Evolutionary conservation across 495 filamentous ascomycete species (phyloP).

Genomic region (Penicillium bovifimosum): DNA sequence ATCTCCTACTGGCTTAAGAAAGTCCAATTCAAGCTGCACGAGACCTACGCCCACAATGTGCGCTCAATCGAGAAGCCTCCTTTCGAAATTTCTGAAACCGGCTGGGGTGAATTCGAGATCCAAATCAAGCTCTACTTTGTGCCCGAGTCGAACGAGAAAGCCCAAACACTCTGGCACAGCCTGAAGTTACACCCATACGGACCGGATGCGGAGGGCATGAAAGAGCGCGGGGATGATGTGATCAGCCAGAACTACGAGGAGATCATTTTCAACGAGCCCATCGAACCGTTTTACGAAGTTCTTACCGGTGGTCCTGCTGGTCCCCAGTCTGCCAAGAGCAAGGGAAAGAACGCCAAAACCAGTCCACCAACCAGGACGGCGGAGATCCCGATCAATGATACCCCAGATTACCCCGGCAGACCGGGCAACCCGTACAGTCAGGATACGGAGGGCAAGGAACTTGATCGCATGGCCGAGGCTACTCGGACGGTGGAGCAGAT

Average conservation of each 20-base stretch:
- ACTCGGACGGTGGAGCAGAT: conserved; percentile 67
- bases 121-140: conserved; percentile 89
- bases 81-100: conserved; percentile 84
- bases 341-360: conserved; percentile 45
- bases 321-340: conserved; percentile 32
- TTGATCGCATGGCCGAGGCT: conserved; percentile 52
- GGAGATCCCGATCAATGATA: conserved; percentile 61
- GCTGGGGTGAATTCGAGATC: conserved; percentile 97
- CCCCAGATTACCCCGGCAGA: conserved; percentile 65
- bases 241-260: conserved; percentile 79
- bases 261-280: conserved; percentile 92
- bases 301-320: conserved; percentile 57
- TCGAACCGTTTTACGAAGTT: conserved; percentile 79
- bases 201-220: conserved; percentile 67
- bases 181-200: conserved; percentile 90
- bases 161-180: conserved; percentile 84
- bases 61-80: conserved; percentile 72
- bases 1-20: conserved; percentile 94
- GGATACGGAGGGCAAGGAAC: conserved; percentile 66
- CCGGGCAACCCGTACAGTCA: conserved; percentile 65
- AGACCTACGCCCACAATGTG: conserved; percentile 83
- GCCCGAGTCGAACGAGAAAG: conserved; percentile 78
- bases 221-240: conserved; percentile 59
- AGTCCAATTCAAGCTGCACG: conserved; percentile 95
- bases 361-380: conserved; percentile 53